phyloP scores from a whole-genome alignment of 202 grass and related monocot genomes.

The Hordeum pubiflorum region DNA sequence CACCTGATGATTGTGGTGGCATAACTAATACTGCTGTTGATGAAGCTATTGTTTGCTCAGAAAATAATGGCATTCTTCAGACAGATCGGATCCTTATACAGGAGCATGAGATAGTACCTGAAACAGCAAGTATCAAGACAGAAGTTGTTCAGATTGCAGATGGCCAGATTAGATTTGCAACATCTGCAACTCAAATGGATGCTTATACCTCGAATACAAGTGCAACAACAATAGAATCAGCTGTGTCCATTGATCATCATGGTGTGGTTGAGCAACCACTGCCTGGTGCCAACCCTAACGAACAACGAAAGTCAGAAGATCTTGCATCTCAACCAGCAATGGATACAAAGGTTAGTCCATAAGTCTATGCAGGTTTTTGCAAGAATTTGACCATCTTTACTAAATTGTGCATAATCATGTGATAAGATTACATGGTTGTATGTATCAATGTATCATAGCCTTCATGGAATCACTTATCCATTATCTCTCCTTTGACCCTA shows the following conservation, averaged over 20 bases:
- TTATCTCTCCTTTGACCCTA: background rate
- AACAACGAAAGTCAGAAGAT: background rate
- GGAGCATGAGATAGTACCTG: slow-evolving; percentile 15
- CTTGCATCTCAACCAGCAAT: slow-evolving; percentile 25
- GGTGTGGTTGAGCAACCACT: slow-evolving; percentile 23
- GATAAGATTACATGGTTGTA: background rate
- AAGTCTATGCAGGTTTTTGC: slow-evolving; percentile 14
- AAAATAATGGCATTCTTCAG: slow-evolving; percentile 18
- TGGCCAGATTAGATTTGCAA: background rate
- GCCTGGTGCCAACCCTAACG: slow-evolving; percentile 1
- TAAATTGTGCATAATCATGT: background rate
- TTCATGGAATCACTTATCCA: background rate
- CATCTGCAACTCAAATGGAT: slow-evolving; percentile 4
- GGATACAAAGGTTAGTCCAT: slow-evolving; percentile 28
- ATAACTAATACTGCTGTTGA: background rate
- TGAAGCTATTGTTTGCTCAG: background rate
- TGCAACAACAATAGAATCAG: slow-evolving; percentile 9
- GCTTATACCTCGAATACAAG: slow-evolving; percentile 4
- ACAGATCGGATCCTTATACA: background rate
- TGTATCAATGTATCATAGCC: background rate
- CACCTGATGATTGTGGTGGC: background rate
- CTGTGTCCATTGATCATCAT: background rate
- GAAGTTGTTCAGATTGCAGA: slow-evolving; percentile 17
- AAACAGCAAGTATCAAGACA: background rate
- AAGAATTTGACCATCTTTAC: background rate